These are phyloP conservation scores for Fusarium tanahbumbuense DNA, from an alignment of 2,329 filamentous ascomycete genomes.

Conservation along the genomic window DNA sequence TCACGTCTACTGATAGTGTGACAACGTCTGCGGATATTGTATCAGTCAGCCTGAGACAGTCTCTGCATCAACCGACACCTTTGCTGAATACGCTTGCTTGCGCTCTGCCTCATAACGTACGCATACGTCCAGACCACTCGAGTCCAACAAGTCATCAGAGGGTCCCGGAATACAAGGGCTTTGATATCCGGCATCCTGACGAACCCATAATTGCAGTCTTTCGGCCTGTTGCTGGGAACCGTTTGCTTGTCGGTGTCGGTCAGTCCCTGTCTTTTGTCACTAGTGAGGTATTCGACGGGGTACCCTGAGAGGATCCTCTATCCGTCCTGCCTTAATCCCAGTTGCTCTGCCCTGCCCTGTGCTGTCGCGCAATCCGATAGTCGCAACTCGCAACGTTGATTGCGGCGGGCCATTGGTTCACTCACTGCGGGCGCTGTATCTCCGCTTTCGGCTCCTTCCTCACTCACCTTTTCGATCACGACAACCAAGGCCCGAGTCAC, in stretches of 20 bases:
- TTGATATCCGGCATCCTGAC: conserved; percentile 33
- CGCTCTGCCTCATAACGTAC: conserved; percentile 30
- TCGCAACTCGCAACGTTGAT: conserved; percentile 41
- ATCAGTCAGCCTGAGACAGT: conserved; percentile 39
- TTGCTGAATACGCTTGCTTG: conserved; percentile 29
- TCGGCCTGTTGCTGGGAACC: conserved; percentile 23
- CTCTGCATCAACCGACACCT: conserved; percentile 22
- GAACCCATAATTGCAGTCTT: conserved; percentile 33
- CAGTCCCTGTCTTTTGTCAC: conserved; percentile 35
- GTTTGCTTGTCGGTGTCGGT: conserved; percentile 23
- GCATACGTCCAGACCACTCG: conserved; percentile 29
- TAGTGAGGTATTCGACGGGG: conserved; percentile 29
- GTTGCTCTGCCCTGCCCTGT: not conserved
- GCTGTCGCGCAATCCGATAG: conserved; percentile 42
- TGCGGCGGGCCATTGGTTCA: conserved; percentile 41
- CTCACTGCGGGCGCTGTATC: conserved; percentile 38
- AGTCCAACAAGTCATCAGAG: conserved; percentile 3
- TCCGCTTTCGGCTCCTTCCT: conserved; percentile 48
- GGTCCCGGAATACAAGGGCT: conserved; percentile 19
- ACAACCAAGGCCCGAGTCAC: conserved; percentile 44
- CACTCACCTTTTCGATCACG: conserved; percentile 38
- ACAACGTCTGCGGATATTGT: conserved; percentile 40
- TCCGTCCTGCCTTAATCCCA: conserved; percentile 18
- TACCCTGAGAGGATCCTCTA: conserved; percentile 38
- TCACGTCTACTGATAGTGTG: conserved; percentile 31